A percentile compares a stretch with the other conserved stretches of the same genome.
Conservation (phyloP, 108 stramenopile genomes). For the Cyclotella baltica region DNA sequence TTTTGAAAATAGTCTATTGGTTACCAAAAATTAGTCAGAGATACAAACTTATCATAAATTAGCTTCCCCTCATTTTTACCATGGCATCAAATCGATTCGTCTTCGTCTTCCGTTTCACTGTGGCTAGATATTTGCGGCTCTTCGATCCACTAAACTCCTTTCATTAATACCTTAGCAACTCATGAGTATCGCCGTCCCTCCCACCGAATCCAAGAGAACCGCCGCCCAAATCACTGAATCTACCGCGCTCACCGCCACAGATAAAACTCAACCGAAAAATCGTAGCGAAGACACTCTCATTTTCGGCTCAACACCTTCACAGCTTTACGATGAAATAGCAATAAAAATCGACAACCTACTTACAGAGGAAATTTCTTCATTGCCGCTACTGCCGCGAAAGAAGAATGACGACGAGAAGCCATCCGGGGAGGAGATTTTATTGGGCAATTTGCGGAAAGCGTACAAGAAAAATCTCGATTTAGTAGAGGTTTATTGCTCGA, state of each 20-base stretch:
- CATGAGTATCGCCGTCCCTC: no score
- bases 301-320: slow-evolving; percentile 56
- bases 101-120: no score
- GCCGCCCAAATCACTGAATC: no score
- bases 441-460: slow-evolving; percentile 39
- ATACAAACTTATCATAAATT: no score
- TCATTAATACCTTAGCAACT: no score
- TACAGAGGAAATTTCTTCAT: slow-evolving; percentile 51
- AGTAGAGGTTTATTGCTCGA: slow-evolving; percentile 52
- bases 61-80: no score
- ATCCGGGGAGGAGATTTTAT: slow-evolving; percentile 45
- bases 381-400: slow-evolving; percentile 55
- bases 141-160: no score
- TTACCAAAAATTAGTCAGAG: no score
- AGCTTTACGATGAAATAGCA: slow-evolving; percentile 55
- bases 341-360: slow-evolving; percentile 51
- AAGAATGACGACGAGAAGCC: background rate
- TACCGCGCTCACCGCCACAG: background rate
- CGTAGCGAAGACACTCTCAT: slow-evolving; percentile 52
- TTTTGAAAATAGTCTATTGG: no score
- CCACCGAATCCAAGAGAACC: no score
- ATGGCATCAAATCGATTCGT: no score
- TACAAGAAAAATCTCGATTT: slow-evolving; percentile 70
- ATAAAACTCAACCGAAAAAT: background rate
- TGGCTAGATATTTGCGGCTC: no score